These are phyloP conservation scores for Trichoderma simmonsii DNA, from an alignment of 2,329 filamentous ascomycete species.

Conservation along the genomic window DNA sequence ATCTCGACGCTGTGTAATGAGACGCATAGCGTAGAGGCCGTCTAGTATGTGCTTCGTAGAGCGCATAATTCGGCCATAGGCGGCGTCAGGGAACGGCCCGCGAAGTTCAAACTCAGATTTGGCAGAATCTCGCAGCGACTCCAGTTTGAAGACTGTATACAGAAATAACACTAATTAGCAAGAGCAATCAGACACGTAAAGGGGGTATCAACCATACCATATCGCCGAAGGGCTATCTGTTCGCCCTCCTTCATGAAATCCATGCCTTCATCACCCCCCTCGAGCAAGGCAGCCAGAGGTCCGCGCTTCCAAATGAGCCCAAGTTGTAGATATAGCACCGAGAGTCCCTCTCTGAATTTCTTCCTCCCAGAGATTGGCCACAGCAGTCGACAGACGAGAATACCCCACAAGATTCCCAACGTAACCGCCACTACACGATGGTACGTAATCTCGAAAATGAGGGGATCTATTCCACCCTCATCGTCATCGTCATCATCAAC, in stretches of 20 bases:
- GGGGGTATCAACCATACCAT: slow-evolving; percentile 39
- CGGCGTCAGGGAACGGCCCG: slow-evolving; percentile 76
- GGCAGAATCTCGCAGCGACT: slow-evolving; percentile 69
- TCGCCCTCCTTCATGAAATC: slow-evolving; percentile 87
- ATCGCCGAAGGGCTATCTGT: slow-evolving; percentile 81
- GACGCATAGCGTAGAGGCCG: slow-evolving; percentile 93
- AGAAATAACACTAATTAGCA: background rate
- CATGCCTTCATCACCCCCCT: slow-evolving; percentile 53
- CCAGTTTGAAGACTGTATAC: slow-evolving; percentile 59
- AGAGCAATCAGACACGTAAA: background rate
- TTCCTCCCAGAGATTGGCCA: slow-evolving; percentile 90
- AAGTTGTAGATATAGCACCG: slow-evolving; percentile 91
- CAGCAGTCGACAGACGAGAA: slow-evolving; percentile 82
- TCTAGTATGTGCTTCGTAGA: slow-evolving; percentile 84
- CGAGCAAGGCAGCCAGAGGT: slow-evolving; percentile 70
- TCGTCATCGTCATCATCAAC: slow-evolving; percentile 83
- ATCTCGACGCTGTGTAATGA: slow-evolving; percentile 74
- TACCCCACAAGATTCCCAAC: slow-evolving; percentile 84
- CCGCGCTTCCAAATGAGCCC: slow-evolving; percentile 95
- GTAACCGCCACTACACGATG: slow-evolving; percentile 87
- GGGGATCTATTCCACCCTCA: slow-evolving; percentile 77
- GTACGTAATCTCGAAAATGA: slow-evolving; percentile 82
- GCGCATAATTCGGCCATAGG: slow-evolving; percentile 71
- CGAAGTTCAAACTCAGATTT: slow-evolving; percentile 84
- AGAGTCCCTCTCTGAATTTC: slow-evolving; percentile 86